Evolutionary conservation across 495 filamentous ascomycete genomes (phyloP).

Genomic region (Penicillium mononematosum): DNA sequence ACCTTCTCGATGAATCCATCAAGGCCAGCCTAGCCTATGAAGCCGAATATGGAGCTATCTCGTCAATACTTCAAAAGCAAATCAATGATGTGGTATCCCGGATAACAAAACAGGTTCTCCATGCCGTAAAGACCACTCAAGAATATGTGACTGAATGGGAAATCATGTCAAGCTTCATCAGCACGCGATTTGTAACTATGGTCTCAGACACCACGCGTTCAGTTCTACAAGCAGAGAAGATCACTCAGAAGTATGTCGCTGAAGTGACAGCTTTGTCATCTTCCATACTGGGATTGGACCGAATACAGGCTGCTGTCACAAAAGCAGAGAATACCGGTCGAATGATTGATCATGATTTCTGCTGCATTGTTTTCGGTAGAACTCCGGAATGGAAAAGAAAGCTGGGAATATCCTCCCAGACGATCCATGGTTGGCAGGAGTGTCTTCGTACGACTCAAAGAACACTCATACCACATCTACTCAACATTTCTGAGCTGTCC

Average conservation of each 20-base stretch:
- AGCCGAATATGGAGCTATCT: not conserved
- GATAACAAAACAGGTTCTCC: not conserved
- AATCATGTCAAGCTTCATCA: not conserved
- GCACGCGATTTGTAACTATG: not conserved
- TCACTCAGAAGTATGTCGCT: not conserved
- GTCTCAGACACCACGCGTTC: not conserved
- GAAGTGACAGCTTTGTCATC: conserved; percentile 2
- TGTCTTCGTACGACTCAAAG: not conserved
- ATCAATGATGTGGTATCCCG: not conserved
- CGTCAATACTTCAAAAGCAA: not conserved
- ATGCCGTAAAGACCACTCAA: not conserved
- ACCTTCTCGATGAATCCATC: not conserved
- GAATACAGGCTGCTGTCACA: conserved; percentile 5
- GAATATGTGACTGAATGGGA: not conserved
- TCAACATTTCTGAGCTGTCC: not conserved
- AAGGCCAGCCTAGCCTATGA: not conserved
- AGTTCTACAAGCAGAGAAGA: conserved; percentile 1
- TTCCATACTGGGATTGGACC: conserved; percentile 2
- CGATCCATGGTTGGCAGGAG: not conserved
- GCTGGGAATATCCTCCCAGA: not conserved
- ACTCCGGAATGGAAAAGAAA: conserved; percentile 3
- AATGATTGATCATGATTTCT: conserved; percentile 22
- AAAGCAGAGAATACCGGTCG: not conserved
- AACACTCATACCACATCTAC: not conserved
- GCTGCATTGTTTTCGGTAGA: conserved; percentile 12